Conservation (phyloP, 2,329 filamentous ascomycete genomes). For the Penicillium corylophilum region DNA sequence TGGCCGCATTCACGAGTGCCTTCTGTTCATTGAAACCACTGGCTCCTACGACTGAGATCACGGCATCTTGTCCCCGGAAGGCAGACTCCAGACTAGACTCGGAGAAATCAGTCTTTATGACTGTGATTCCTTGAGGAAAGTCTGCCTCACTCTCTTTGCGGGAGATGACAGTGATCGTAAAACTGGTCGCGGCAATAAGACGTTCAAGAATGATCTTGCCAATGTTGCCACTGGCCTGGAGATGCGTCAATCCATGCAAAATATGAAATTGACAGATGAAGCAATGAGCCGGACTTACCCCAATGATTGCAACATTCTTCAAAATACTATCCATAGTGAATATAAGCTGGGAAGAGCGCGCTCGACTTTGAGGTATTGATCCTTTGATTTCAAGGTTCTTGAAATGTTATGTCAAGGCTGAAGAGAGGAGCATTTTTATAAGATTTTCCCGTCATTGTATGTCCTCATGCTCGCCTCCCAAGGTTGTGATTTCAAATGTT, state of each 20-base stretch:
- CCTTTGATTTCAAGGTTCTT: background rate
- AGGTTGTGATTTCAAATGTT: too few relatives aligned
- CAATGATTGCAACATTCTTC: background rate
- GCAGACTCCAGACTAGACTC: slow-evolving; percentile 18
- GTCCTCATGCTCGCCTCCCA: too few relatives aligned
- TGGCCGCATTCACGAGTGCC: slow-evolving; percentile 32
- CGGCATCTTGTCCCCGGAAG: slow-evolving; percentile 31
- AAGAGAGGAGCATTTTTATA: background rate
- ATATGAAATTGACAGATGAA: background rate
- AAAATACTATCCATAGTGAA: background rate
- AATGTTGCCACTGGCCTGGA: background rate
- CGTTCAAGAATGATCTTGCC: background rate
- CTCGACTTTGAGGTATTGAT: too few relatives aligned
- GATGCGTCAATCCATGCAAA: background rate
- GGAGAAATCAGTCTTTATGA: background rate
- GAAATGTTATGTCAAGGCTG: background rate
- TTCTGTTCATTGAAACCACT: slow-evolving; percentile 28
- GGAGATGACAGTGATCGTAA: background rate
- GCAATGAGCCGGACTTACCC: background rate
- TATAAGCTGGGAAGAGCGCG: background rate
- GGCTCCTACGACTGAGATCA: slow-evolving; percentile 31
- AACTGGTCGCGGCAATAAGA: background rate
- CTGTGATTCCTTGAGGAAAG: background rate
- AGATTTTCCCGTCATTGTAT: background rate
- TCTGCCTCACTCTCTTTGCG: background rate